Base-by-base conservation (phyloP, 75 land plant genomes). In the Selaginella moellendorffii region DNA sequence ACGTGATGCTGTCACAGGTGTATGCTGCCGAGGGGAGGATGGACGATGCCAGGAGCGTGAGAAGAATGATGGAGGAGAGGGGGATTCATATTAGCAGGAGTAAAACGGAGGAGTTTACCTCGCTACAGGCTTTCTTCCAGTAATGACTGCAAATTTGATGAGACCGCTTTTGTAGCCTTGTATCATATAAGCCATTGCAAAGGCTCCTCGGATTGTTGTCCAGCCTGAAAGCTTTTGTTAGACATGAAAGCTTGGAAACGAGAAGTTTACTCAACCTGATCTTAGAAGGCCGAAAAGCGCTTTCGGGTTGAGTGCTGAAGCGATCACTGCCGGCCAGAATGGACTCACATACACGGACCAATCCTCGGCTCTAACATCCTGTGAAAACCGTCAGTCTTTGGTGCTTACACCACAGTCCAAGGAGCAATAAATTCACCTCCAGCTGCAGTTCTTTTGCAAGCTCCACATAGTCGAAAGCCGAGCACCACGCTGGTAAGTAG, bases 321-420 rank as follows among this genome's bases (percentile, higher is more conserved):
- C 73, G 28, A 95, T 90, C 9, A 90, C 99, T 30, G 97, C 99
- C 20, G 91, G 91, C 99, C 99, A 95, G 71, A 95, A 95, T 31
- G 92, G 88, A 2, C 96, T 86, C 5, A 95, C 88, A 73, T 95
- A 36, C 46, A 75, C 70, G 20, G 99, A 80, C 99, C 99, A 95
- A 75, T 95, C 99, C 23, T 79, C 87, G 26, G 71, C 28, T 56
- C 73, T 89, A 0, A 95, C 78, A 73, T 86, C 90, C 99, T 95
- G 85, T 22, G 23, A 25, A 19, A 20, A 20, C 5, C 58, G 23
- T 20, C 19, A 54, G 23, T 8, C 22, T 18, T 29, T 30, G 20
- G 46, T 63, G 5, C 1, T 30, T 5, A 28, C 64, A 31, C 10
- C 59, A 63, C 25, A 67, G 22, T 24, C 29, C 21, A 2, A 26